These are phyloP conservation scores for Physcomitrellopsis africana DNA, from an alignment of 225 moss, liverwort and hornwort species.

Conservation along the genomic window DNA sequence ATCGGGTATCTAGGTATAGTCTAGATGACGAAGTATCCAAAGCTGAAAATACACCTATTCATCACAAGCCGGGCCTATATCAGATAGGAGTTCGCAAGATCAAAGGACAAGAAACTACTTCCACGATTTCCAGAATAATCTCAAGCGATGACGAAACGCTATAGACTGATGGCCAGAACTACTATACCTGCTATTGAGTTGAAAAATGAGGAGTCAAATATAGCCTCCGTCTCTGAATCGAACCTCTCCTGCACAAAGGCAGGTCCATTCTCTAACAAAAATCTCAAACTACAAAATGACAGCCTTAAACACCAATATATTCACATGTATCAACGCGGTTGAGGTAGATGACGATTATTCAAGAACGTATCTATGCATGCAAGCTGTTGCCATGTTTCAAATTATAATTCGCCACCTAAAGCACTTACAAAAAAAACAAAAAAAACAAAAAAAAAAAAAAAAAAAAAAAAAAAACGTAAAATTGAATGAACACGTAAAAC, in stretches of 20 bases:
- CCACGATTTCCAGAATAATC: constrained; percentile 30
- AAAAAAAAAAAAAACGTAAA: not conserved
- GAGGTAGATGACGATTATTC: constrained; percentile 26
- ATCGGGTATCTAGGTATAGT: constrained; percentile 88
- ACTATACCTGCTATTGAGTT: constrained; percentile 85
- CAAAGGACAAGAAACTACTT: constrained; percentile 14
- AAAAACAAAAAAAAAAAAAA: no score
- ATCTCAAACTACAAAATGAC: constrained; percentile 35
- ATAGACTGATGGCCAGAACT: constrained; percentile 50
- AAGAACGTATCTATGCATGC: not conserved
- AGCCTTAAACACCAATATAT: constrained; percentile 14
- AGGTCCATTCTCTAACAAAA: constrained; percentile 47
- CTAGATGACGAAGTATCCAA: constrained; percentile 91
- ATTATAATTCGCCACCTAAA: constrained; percentile 11
- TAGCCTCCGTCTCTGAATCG: constrained; percentile 85
- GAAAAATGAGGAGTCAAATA: constrained; percentile 99
- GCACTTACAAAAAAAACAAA: not conserved
- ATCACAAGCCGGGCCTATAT: constrained; percentile 33
- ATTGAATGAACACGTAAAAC: constrained; percentile 4
- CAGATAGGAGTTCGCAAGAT: constrained; percentile 18
- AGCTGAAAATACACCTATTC: constrained; percentile 88
- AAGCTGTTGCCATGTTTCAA: not conserved
- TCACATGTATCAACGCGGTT: constrained; percentile 14
- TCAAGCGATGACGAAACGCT: constrained; percentile 34
- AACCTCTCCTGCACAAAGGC: constrained; percentile 86